Evolutionary conservation across 2,329 filamentous ascomycete species (phyloP).

Genomic region (Cladosporium sp.): DNA sequence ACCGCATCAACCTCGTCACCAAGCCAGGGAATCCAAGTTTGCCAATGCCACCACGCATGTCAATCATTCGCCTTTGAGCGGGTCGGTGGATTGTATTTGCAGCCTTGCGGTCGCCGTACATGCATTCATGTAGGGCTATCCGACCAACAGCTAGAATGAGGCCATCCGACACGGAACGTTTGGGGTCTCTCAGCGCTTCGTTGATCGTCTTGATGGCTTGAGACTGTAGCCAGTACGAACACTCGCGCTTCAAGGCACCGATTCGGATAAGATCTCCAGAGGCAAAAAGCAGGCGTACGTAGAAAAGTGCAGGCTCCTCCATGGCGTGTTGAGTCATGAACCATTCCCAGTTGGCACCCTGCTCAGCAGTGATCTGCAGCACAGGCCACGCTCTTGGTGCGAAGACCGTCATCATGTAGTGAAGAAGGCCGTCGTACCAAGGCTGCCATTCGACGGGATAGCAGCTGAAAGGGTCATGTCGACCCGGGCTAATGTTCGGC

Average conservation of each 20-base stretch:
- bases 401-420: constrained; percentile 25
- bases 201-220: constrained; percentile 26
- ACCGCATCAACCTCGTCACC: too few relatives aligned
- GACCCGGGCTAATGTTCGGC: constrained; percentile 4
- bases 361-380: background rate
- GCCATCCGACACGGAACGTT: constrained; percentile 18
- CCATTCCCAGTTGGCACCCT: background rate
- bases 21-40: too few relatives aligned
- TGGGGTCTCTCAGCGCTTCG: constrained; percentile 20
- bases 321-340: background rate
- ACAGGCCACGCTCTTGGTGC: background rate
- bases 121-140: constrained; percentile 29
- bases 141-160: constrained; percentile 29
- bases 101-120: constrained; percentile 29
- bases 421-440: constrained; percentile 28
- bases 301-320: background rate
- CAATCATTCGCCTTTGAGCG: constrained; percentile 10
- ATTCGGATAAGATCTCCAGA: background rate
- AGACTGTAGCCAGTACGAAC: constrained; percentile 21
- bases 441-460: constrained; percentile 30
- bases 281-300: background rate
- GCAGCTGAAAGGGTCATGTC: constrained; percentile 25
- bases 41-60: too few relatives aligned
- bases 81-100: constrained; percentile 28
- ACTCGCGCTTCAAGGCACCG: background rate